These are phyloP conservation scores for Conringia planisiliqua DNA, from an alignment of 345 rosid species.

Conservation along the genomic window DNA sequence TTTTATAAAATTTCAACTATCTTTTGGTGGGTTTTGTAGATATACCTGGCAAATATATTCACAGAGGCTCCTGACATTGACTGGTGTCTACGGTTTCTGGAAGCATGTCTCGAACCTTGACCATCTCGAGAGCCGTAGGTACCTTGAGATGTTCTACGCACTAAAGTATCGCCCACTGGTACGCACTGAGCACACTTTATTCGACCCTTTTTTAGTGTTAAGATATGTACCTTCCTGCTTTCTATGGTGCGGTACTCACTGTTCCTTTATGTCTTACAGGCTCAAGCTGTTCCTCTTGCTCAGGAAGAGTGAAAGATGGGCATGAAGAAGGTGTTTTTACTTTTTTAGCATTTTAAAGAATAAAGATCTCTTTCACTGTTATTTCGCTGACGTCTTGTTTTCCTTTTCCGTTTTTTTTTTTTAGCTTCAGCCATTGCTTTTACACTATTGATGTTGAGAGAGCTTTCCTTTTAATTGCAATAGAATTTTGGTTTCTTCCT, in stretches of 20 bases:
- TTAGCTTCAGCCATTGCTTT: background rate
- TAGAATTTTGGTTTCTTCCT: background rate
- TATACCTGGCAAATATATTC: slow-evolving; percentile 93
- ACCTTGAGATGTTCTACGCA: slow-evolving; percentile 91
- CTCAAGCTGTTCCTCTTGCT: slow-evolving; percentile 70
- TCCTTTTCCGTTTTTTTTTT: background rate
- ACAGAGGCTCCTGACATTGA: slow-evolving; percentile 75
- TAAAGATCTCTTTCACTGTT: background rate
- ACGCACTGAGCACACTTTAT: background rate
- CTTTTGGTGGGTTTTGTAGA: slow-evolving; percentile 33
- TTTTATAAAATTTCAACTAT: background rate
- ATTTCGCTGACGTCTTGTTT: background rate
- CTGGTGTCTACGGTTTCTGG: slow-evolving; percentile 94
- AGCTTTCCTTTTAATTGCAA: background rate
- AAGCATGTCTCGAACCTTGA: slow-evolving; percentile 95
- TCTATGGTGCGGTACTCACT: background rate
- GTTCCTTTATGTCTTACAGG: slow-evolving; percentile 42
- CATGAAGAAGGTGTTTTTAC: background rate
- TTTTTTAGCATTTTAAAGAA: background rate
- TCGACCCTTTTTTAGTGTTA: background rate
- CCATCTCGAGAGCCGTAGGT: slow-evolving; percentile 77
- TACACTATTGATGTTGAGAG: background rate
- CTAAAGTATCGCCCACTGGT: slow-evolving; percentile 82
- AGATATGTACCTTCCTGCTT: background rate
- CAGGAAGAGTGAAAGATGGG: slow-evolving; percentile 13